Percentiles rank a stretch among this genome's conserved stretches.
These are phyloP conservation scores for Calonectria hawksworthii DNA, from an alignment of 2,329 filamentous ascomycete genomes.

Conservation along the genomic window DNA sequence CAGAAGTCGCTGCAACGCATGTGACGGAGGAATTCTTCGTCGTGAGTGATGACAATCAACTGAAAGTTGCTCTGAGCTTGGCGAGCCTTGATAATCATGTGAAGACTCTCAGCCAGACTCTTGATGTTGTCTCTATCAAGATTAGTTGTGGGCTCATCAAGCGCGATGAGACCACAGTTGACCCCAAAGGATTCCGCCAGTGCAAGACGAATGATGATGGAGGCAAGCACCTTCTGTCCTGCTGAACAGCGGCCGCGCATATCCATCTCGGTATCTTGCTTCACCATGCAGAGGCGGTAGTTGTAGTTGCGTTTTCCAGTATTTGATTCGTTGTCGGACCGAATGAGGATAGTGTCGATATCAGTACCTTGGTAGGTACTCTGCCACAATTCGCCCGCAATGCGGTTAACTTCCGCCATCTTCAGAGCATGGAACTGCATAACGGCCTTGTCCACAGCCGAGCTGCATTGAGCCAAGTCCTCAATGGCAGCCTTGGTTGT, in stretches of 20 bases:
- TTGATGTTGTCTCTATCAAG: constrained; percentile 96
- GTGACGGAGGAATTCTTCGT: constrained; percentile 92
- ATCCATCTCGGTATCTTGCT: constrained; percentile 97
- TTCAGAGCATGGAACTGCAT: constrained; percentile 97
- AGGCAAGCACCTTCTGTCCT: constrained; percentile 95
- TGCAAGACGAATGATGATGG: constrained; percentile 96
- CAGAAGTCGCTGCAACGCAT: constrained; percentile 97
- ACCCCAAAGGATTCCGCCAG: constrained; percentile 96
- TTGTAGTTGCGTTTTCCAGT: constrained; percentile 89
- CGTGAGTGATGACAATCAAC: constrained; percentile 98
- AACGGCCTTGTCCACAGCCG: constrained; percentile 93
- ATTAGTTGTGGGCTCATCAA: constrained; percentile 98
- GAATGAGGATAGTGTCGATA: constrained; percentile 96
- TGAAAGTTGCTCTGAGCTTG: constrained; percentile 95
- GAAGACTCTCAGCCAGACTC: constrained; percentile 85
- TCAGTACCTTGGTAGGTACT: constrained; percentile 97
- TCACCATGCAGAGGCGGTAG: constrained; percentile 98
- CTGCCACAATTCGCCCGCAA: constrained; percentile 96
- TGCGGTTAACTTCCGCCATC: constrained; percentile 98
- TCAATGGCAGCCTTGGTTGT: constrained; percentile 95
- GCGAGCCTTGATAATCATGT: constrained; percentile 87
- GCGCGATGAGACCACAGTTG: constrained; percentile 94
- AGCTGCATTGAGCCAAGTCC: constrained; percentile 85
- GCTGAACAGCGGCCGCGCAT: constrained; percentile 98
- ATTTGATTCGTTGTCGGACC: constrained; percentile 85